These are phyloP conservation scores for Westerdykella sp. DNA, from an alignment of 2,329 filamentous ascomycete species.

Conservation along the genomic window DNA sequence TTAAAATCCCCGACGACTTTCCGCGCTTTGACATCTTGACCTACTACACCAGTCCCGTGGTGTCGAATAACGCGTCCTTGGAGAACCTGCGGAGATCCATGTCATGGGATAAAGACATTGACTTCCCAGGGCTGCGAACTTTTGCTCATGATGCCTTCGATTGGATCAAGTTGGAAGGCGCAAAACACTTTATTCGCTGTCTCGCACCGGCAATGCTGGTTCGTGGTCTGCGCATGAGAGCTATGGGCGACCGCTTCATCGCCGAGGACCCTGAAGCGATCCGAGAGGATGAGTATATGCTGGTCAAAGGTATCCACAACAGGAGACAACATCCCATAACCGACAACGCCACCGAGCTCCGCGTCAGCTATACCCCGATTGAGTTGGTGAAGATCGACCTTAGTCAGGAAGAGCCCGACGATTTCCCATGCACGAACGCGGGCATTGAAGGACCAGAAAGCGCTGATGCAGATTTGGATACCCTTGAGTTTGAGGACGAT, in stretches of 20 bases:
- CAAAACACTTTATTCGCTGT: slow-evolving; percentile 76
- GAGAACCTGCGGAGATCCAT: slow-evolving; percentile 49
- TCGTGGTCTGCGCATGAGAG: slow-evolving; percentile 47
- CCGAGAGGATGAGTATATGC: slow-evolving; percentile 44
- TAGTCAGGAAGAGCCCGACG: slow-evolving; percentile 64
- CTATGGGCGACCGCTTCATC: slow-evolving; percentile 15
- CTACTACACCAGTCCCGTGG: slow-evolving; percentile 82
- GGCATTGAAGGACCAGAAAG: slow-evolving; percentile 11
- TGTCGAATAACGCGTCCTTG: slow-evolving; percentile 59
- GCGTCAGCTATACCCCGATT: slow-evolving; percentile 69
- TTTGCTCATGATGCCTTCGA: slow-evolving; percentile 79
- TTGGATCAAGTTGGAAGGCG: slow-evolving; percentile 73
- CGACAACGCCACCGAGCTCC: slow-evolving; percentile 69
- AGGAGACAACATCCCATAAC: slow-evolving; percentile 65
- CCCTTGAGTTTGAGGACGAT: slow-evolving; percentile 25
- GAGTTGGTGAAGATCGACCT: slow-evolving; percentile 74
- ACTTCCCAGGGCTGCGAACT: slow-evolving; percentile 60
- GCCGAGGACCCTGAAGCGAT: slow-evolving; percentile 32
- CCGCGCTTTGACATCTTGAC: slow-evolving; percentile 71
- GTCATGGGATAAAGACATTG: slow-evolving; percentile 57
- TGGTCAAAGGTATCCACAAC: slow-evolving; percentile 62
- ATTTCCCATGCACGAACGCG: slow-evolving; percentile 37
- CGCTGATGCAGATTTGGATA: slow-evolving; percentile 27
- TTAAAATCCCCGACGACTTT: slow-evolving; percentile 73
- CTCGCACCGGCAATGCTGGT: slow-evolving; percentile 71